Evolutionary conservation across 495 filamentous ascomycete species (phyloP).

Genomic region (Poronia punctata): DNA sequence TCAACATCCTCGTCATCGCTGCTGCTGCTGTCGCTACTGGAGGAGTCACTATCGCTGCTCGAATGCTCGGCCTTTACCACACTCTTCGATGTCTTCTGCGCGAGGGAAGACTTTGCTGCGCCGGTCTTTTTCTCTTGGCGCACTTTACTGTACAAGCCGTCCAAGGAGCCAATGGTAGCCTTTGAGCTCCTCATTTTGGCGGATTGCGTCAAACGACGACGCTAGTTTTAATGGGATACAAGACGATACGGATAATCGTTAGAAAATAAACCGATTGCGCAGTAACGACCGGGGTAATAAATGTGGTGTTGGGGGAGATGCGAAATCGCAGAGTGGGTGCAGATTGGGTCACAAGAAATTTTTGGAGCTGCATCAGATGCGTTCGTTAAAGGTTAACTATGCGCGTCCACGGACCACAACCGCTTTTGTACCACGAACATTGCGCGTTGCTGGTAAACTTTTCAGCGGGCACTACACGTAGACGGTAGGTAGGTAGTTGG

Average conservation of each 20-base stretch:
- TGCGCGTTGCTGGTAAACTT: no score
- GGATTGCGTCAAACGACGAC: slow-evolving; percentile 6
- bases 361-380: slow-evolving; percentile 6
- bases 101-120: slow-evolving; percentile 8
- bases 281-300: no score
- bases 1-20: slow-evolving; percentile 18
- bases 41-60: slow-evolving; percentile 6
- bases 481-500: no score
- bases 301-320: neutral
- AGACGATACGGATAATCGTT: no score
- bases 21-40: slow-evolving; percentile 15
- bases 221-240: no score
- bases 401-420: no score
- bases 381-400: slow-evolving; percentile 3
- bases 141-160: slow-evolving; percentile 21
- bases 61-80: slow-evolving; percentile 13
- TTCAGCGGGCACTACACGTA: no score
- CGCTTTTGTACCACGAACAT: no score
- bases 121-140: slow-evolving; percentile 12
- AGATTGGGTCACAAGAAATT: slow-evolving; percentile 3
- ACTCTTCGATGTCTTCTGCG: slow-evolving; percentile 14
- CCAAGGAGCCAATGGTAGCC: slow-evolving; percentile 25
- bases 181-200: slow-evolving; percentile 19
- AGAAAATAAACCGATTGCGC: no score
- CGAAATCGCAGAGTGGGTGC: neutral